Conservation (phyloP, 2,329 filamentous ascomycete genomes). For the Phaeoacremonium minimum region DNA sequence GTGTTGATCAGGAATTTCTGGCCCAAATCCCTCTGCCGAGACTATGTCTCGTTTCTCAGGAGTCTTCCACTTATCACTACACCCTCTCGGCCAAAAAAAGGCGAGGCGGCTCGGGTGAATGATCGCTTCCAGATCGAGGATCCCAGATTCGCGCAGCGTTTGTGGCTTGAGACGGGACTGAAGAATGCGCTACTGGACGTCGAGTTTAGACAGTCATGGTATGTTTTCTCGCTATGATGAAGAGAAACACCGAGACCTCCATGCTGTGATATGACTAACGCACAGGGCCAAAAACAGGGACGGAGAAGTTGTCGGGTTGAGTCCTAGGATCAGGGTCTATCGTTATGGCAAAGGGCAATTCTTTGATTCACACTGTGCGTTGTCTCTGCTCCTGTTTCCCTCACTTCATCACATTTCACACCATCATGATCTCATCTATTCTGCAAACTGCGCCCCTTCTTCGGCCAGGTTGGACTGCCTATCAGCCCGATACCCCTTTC, state of each 20-base stretch:
- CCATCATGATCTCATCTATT: conserved; percentile 1
- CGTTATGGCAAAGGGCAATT: conserved; percentile 83
- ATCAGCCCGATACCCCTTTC: conserved; percentile 4
- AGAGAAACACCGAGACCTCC: not conserved
- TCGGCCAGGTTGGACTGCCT: no score
- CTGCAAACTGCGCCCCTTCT: no score
- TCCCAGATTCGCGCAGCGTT: conserved; percentile 62
- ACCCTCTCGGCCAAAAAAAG: conserved; percentile 71
- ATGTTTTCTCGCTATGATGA: conserved; percentile 22
- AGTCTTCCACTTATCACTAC: conserved; percentile 72
- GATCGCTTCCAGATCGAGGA: conserved; percentile 85
- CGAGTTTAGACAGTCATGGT: conserved; percentile 40
- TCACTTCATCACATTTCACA: conserved; percentile 1
- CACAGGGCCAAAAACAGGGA: conserved; percentile 58
- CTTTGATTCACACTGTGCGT: conserved; percentile 87
- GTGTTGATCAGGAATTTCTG: conserved; percentile 71
- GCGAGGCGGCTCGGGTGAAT: conserved; percentile 80
- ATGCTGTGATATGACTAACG: conserved; percentile 5
- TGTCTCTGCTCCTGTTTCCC: no score
- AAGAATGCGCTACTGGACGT: conserved; percentile 50
- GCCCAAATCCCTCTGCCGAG: conserved; percentile 68
- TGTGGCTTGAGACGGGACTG: conserved; percentile 77
- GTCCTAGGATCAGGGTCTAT: conserved; percentile 85
- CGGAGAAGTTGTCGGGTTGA: conserved; percentile 77
- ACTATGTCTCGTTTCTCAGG: conserved; percentile 68